These are phyloP conservation scores for Chimonanthus salicifolius DNA, from an alignment of 164 flowering plant genomes.

Conservation along the genomic window DNA sequence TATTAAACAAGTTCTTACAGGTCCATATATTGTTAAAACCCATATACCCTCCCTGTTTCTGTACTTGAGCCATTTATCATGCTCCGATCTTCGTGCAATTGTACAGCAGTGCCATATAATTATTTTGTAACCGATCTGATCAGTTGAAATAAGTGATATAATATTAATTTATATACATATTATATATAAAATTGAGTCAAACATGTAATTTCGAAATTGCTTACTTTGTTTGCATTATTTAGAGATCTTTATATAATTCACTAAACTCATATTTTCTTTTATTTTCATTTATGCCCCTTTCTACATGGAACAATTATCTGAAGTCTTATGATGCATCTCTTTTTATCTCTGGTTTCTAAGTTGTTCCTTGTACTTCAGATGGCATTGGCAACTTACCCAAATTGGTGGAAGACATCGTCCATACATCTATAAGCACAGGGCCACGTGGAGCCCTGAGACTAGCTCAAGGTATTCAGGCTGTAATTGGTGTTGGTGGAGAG, in stretches of 20 bases:
- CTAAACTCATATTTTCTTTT: background rate
- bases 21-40: too few relatives aligned
- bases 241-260: background rate
- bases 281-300: background rate
- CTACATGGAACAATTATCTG: background rate
- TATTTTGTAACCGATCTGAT: too few relatives aligned
- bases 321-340: background rate
- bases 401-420: conserved; percentile 84
- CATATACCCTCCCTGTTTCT: too few relatives aligned
- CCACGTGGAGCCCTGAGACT: conserved; percentile 82
- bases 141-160: too few relatives aligned
- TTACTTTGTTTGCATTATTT: background rate
- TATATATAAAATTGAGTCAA: too few relatives aligned
- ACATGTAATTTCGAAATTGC: too few relatives aligned
- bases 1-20: too few relatives aligned
- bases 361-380: conserved; percentile 27
- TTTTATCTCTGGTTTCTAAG: background rate
- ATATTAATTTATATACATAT: too few relatives aligned
- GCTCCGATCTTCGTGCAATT: too few relatives aligned
- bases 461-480: conserved; percentile 90
- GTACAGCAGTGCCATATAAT: too few relatives aligned
- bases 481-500: conserved; percentile 83
- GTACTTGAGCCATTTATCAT: too few relatives aligned
- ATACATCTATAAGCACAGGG: conserved; percentile 84
- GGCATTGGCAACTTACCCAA: conserved; percentile 73